Evolutionary conservation across 129 eudicot species (phyloP).

Genomic region (Smallanthus sonchifolius): DNA sequence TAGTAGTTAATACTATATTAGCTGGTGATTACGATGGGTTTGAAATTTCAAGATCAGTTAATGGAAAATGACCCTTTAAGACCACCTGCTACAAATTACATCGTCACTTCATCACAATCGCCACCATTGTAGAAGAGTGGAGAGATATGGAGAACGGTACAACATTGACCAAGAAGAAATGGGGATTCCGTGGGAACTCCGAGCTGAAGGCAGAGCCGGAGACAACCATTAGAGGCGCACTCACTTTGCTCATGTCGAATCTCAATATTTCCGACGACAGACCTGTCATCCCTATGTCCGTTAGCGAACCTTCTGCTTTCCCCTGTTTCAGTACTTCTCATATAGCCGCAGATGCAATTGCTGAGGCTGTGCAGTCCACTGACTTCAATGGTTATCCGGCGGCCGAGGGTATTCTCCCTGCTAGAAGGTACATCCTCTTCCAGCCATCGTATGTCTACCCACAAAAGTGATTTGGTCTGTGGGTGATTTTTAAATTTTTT

Average conservation of each 20-base stretch:
- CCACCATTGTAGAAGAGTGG: neutral
- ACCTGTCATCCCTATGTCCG: conserved; percentile 29
- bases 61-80: no score
- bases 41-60: neutral
- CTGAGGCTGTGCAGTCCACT: conserved; percentile 31
- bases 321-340: conserved; percentile 37
- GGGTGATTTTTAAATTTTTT: no score
- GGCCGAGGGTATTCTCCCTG: conserved; percentile 22
- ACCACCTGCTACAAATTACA: neutral
- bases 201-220: conserved; percentile 14
- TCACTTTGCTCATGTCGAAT: conserved; percentile 24
- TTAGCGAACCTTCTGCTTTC: conserved; percentile 41
- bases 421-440: conserved; percentile 24
- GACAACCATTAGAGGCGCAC: conserved; percentile 30
- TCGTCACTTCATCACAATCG: neutral
- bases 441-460: neutral
- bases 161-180: neutral
- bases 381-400: conserved; percentile 35
- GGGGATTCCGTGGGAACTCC: conserved; percentile 28
- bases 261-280: conserved; percentile 23
- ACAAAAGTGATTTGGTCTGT: no score
- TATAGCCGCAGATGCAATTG: conserved; percentile 34
- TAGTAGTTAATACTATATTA: no score
- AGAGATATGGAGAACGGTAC: neutral
- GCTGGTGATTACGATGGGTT: neutral